A percentile compares a stretch with the other conserved stretches of the same genome.
phyloP scores from a whole-genome alignment of 106 monocot species.

The Ottelia alismoides region DNA sequence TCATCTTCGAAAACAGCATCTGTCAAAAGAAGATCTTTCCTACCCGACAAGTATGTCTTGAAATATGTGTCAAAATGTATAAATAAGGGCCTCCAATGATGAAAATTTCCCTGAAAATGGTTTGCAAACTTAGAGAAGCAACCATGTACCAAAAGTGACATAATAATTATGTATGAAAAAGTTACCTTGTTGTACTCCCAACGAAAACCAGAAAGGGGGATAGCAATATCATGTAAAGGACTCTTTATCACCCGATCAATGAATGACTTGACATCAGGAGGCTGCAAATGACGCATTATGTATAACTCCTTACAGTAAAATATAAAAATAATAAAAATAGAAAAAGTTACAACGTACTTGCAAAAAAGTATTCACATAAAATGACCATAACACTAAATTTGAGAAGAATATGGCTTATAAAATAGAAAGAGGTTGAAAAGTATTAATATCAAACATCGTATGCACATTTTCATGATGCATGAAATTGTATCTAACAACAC shows the following conservation, averaged over 20 bases:
- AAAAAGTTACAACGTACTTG: no score
- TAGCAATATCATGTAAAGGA: conserved; percentile 87
- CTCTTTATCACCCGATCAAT: conserved; percentile 94
- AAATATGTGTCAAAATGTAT: conserved; percentile 96
- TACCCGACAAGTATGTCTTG: conserved; percentile 68
- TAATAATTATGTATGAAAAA: neutral
- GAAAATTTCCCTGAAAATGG: conserved; percentile 73
- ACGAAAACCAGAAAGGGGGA: conserved; percentile 91
- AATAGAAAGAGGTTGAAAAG: no score
- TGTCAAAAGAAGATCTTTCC: conserved; percentile 83
- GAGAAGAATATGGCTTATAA: no score
- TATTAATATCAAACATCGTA: no score
- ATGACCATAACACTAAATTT: no score
- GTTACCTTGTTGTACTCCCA: conserved; percentile 95
- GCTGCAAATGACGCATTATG: no score
- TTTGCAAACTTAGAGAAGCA: conserved; percentile 1
- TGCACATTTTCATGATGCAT: no score
- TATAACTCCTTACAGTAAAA: no score
- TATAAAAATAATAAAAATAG: no score
- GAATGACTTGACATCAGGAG: conserved; percentile 77
- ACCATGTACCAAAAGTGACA: neutral
- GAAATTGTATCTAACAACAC: no score
- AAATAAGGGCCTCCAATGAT: conserved; percentile 96
- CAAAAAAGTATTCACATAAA: no score
- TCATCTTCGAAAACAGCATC: conserved; percentile 64